Conservation (phyloP, 371 early-diverging fungal genomes). For the Dichotomocladium elegans region DNA sequence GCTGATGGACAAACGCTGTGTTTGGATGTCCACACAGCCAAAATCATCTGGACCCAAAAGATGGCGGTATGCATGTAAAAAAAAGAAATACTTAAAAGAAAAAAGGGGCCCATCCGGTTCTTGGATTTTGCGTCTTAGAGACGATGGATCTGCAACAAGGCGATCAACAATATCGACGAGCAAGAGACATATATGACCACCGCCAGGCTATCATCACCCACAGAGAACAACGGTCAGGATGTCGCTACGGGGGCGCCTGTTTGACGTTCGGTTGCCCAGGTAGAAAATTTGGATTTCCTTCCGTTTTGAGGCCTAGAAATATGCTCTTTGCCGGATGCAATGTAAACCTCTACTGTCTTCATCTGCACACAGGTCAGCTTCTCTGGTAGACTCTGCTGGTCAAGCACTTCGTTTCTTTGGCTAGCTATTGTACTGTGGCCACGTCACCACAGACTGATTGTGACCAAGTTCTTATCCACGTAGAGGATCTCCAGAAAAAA, state of each 20-base stretch:
- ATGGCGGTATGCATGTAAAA: background rate
- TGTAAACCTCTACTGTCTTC: background rate
- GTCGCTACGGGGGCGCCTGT: background rate
- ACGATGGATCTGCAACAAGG: constrained; percentile 7
- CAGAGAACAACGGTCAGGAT: constrained; percentile 1
- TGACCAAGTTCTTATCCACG: background rate
- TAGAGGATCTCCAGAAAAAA: background rate
- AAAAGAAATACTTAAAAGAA: background rate
- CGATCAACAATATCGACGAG: background rate
- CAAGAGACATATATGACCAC: background rate
- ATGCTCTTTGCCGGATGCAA: background rate
- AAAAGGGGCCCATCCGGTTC: too few relatives aligned
- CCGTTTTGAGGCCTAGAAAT: background rate
- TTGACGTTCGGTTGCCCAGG: constrained; percentile 1
- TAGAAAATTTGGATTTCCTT: constrained; percentile 3
- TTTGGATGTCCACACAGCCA: background rate
- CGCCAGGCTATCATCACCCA: background rate
- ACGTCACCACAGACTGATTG: background rate
- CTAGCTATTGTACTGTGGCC: background rate
- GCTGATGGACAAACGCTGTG: constrained; percentile 1
- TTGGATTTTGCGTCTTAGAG: background rate
- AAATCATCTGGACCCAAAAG: constrained; percentile 4
- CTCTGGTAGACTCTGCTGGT: background rate
- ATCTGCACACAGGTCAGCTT: background rate
- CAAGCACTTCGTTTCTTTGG: background rate